Conservation (phyloP, 805 yeast species). For the Sungouiozyma intestinalis region DNA sequence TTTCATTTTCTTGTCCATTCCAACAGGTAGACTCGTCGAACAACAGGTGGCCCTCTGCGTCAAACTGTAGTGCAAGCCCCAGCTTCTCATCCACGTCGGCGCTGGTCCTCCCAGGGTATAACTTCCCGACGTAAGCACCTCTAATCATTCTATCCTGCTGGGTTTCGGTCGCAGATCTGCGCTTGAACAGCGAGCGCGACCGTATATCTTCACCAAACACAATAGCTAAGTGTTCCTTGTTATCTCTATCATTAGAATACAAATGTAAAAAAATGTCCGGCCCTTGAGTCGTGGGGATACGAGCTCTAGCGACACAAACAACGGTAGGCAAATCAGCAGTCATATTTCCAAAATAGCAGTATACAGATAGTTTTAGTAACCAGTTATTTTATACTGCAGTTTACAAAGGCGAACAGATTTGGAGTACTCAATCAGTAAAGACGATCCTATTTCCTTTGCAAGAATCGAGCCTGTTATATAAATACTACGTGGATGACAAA, state of each 20-base stretch:
- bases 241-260: conserved; percentile 75
- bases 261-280: conserved; percentile 89
- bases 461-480: too few species aligned
- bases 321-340: conserved; percentile 52
- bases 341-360: conserved; percentile 1
- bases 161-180: conserved; percentile 51
- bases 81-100: conserved; percentile 52
- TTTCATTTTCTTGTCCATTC: conserved; percentile 27
- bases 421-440: too few species aligned
- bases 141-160: conserved; percentile 96
- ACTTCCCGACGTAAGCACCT: conserved; percentile 89
- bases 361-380: too few species aligned
- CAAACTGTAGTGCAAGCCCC: conserved; percentile 34
- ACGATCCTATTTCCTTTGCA: too few species aligned
- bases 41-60: conserved; percentile 29
- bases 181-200: conserved; percentile 58
- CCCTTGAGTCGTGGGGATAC: conserved; percentile 93
- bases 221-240: conserved; percentile 92
- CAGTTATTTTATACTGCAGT: too few species aligned
- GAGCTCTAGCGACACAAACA: conserved; percentile 82
- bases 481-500: not conserved
- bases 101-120: conserved; percentile 71
- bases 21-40: conserved; percentile 16
- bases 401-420: too few species aligned
- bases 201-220: conserved; percentile 91